Percentiles rank a stretch among this genome's conserved stretches.
Conservation (phyloP, 1,284 basidiomycete species). For the Malassezia obtusa region DNA sequence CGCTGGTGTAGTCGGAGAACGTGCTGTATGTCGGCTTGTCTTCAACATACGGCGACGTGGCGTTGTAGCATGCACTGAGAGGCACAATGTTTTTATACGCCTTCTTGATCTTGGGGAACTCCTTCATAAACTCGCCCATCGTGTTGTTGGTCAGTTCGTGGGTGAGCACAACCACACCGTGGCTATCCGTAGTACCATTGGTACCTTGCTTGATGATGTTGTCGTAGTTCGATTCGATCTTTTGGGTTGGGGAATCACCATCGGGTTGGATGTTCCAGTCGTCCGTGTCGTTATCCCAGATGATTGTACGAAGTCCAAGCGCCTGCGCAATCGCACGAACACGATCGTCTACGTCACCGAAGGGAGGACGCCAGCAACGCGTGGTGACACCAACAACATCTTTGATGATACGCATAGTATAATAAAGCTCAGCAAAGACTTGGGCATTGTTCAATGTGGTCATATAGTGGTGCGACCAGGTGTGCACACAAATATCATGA, state of each 20-base stretch:
- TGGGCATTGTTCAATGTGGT: slow-evolving; percentile 52
- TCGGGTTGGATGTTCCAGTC: slow-evolving; percentile 50
- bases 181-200: slow-evolving; percentile 40
- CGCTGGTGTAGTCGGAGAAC: slow-evolving; percentile 34
- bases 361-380: slow-evolving; percentile 52
- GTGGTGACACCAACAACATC: slow-evolving; percentile 52
- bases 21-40: slow-evolving; percentile 43
- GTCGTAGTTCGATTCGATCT: slow-evolving; percentile 51
- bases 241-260: slow-evolving; percentile 41
- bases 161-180: slow-evolving; percentile 31
- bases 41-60: slow-evolving; percentile 50
- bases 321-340: slow-evolving; percentile 52
- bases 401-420: slow-evolving; percentile 53
- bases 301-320: slow-evolving; percentile 52
- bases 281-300: slow-evolving; percentile 52
- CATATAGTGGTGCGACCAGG: slow-evolving; percentile 52
- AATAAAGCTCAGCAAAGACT: slow-evolving; percentile 55
- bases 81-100: slow-evolving; percentile 43
- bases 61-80: slow-evolving; percentile 41
- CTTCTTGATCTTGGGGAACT: slow-evolving; percentile 32
- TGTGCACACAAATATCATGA: slow-evolving; percentile 40
- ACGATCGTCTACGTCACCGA: slow-evolving; percentile 54
- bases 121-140: slow-evolving; percentile 33
- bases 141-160: slow-evolving; percentile 43
- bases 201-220: slow-evolving; percentile 47